These are phyloP conservation scores for Colletotrichum cordylinicola DNA, from an alignment of 2,329 filamentous ascomycete genomes.

Conservation along the genomic window DNA sequence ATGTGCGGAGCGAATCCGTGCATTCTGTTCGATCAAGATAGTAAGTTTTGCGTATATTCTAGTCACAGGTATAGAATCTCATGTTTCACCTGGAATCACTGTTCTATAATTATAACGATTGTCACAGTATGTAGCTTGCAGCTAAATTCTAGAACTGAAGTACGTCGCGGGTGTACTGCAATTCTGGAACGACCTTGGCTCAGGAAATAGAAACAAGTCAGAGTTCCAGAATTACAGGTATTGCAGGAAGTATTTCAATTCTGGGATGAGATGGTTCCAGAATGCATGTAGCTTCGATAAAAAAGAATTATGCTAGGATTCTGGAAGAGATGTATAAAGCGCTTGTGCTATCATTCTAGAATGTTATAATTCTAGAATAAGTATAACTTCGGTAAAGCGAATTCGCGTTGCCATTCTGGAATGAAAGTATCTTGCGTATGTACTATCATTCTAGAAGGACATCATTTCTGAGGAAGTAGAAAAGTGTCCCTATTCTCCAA, in stretches of 20 bases:
- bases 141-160: neutral
- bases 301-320: neutral
- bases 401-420: neutral
- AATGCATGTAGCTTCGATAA: neutral
- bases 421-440: neutral
- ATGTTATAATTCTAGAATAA: neutral
- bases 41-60: neutral
- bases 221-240: no score
- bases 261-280: neutral
- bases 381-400: neutral
- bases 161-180: neutral
- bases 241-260: neutral
- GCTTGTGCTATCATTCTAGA: neutral
- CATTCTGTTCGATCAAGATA: neutral
- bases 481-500: neutral
- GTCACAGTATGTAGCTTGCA: neutral
- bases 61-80: neutral
- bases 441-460: neutral
- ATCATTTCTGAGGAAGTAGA: neutral
- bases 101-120: neutral
- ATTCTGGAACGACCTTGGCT: neutral
- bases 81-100: neutral
- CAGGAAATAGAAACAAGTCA: neutral
- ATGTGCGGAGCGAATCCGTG: neutral
- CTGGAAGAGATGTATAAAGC: neutral